A percentile compares a stretch with the other conserved stretches of the same genome.
phyloP scores from a whole-genome alignment of 495 filamentous ascomycete genomes.

The Annulohypoxylon stygium region DNA sequence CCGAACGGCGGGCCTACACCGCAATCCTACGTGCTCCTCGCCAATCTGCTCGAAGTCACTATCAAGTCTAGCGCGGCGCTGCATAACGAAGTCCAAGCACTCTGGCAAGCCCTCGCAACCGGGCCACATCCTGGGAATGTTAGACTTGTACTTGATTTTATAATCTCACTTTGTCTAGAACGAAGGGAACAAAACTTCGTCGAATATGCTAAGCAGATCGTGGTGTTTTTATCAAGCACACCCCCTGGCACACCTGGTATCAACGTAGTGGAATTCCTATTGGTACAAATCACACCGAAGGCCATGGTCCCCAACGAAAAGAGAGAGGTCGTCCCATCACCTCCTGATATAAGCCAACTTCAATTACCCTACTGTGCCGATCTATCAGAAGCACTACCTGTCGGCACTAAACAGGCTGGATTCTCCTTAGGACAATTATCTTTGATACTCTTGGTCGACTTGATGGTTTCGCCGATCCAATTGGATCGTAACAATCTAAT shows the following conservation, averaged over 20 bases:
- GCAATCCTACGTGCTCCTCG: slow-evolving; percentile 92
- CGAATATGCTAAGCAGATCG: slow-evolving; percentile 95
- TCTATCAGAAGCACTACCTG: slow-evolving; percentile 79
- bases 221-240: slow-evolving; percentile 93
- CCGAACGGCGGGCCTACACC: slow-evolving; percentile 91
- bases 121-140: slow-evolving; percentile 96
- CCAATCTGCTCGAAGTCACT: slow-evolving; percentile 96
- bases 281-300: slow-evolving; percentile 88
- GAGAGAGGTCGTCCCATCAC: slow-evolving; percentile 75
- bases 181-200: slow-evolving; percentile 97
- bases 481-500: slow-evolving; percentile 82
- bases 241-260: slow-evolving; percentile 81
- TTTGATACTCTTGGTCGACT: slow-evolving; percentile 92
- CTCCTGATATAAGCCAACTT: slow-evolving; percentile 77
- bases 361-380: slow-evolving; percentile 91
- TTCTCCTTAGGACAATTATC: slow-evolving; percentile 94
- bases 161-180: slow-evolving; percentile 92
- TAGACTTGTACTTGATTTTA: slow-evolving; percentile 92
- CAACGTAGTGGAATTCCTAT: slow-evolving; percentile 92
- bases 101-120: slow-evolving; percentile 96
- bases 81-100: slow-evolving; percentile 95
- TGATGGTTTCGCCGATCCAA: slow-evolving; percentile 92
- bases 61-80: slow-evolving; percentile 88
- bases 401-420: slow-evolving; percentile 89
- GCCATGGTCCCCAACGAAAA: slow-evolving; percentile 90